Conservation (phyloP, 352 stramenopile species). For the Phytophthora vignae region DNA sequence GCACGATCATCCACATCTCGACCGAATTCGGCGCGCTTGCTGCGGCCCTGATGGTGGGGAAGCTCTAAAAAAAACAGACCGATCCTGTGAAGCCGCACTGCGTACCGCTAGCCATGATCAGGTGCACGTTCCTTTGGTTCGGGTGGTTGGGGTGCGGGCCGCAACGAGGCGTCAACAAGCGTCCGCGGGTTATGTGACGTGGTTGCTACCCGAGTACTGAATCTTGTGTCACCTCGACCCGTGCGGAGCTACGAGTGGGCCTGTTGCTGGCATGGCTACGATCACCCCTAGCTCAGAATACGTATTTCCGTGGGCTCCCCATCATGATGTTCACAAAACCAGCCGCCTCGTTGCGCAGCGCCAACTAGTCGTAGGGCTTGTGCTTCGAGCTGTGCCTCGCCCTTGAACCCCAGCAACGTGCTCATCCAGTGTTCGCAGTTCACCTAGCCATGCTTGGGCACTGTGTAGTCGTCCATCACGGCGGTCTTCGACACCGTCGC, state of each 20-base stretch:
- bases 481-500: slow-evolving; percentile 35
- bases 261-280: slow-evolving; percentile 63
- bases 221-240: slow-evolving; percentile 62
- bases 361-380: slow-evolving; percentile 78
- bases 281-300: slow-evolving; percentile 76
- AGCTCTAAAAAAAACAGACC: slow-evolving; percentile 73
- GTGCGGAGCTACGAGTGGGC: slow-evolving; percentile 61
- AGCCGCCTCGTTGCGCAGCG: slow-evolving; percentile 51
- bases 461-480: slow-evolving; percentile 39
- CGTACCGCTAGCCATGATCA: slow-evolving; percentile 81
- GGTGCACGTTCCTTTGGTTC: slow-evolving; percentile 73
- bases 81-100: slow-evolving; percentile 77
- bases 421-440: slow-evolving; percentile 49
- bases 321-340: slow-evolving; percentile 44
- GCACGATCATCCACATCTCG: slow-evolving; percentile 82
- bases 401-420: slow-evolving; percentile 64
- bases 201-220: slow-evolving; percentile 61
- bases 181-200: slow-evolving; percentile 67
- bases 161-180: slow-evolving; percentile 72
- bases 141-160: slow-evolving; percentile 81
- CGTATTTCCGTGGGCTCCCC: slow-evolving; percentile 56
- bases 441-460: slow-evolving; percentile 49
- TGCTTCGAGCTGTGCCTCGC: slow-evolving; percentile 75
- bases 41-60: slow-evolving; percentile 65
- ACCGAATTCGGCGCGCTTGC: slow-evolving; percentile 73